Base-by-base conservation (phyloP, 345 rosid genomes). In the Dimocarpus longan region DNA sequence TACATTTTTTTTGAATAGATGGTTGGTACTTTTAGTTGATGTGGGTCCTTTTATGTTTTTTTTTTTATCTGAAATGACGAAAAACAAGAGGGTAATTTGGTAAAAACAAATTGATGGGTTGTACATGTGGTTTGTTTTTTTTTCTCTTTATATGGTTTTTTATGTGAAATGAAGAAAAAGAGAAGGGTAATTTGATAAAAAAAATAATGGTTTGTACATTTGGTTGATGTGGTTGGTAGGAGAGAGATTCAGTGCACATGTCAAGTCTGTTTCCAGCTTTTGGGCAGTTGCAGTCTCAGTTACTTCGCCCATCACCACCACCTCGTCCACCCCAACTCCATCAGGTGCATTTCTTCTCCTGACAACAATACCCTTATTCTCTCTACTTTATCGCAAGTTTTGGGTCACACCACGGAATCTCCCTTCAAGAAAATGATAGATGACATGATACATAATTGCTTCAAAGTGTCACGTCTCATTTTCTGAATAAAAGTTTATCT, bases 201-300 rank as follows among this genome's bases (percentile, higher is more conserved):
- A 39, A 71, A 42, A n/a, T 12, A 13, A 44, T 65, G 15, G n/a
- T 76, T 22, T 80, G n/a, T 70, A 40, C 48, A 32, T 68, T 12
- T 60, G 65, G 24, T 28, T 80, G 76, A 32, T 68, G 9, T 60
- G 65, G 24, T 28, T 80, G 74, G 83, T 80, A 89, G 96, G 96
- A 84, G 74, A 86, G 90, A 69, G 92, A 90, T 76, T 70, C 91
- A n/a, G 84, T 88, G 78, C 90, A 87, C 76, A 86, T 92, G 90
- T 73, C 90, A 60, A 82, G 86, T 56, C 77, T 89, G 84, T 92
- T 92, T 75, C 89, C 93, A 75, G 78, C 88, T 62, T 87, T 85
- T 79, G 92, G 92, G 84, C 93, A 90, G 68, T 77, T 89, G 77
- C 93, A 86, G 78, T 32, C 81, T 42, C 91, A 78, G 63, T 68